Percentiles rank a stretch among this genome's conserved stretches.
phyloP scores from a whole-genome alignment of 495 filamentous ascomycete species.

The Ascodesmis nigricans region DNA sequence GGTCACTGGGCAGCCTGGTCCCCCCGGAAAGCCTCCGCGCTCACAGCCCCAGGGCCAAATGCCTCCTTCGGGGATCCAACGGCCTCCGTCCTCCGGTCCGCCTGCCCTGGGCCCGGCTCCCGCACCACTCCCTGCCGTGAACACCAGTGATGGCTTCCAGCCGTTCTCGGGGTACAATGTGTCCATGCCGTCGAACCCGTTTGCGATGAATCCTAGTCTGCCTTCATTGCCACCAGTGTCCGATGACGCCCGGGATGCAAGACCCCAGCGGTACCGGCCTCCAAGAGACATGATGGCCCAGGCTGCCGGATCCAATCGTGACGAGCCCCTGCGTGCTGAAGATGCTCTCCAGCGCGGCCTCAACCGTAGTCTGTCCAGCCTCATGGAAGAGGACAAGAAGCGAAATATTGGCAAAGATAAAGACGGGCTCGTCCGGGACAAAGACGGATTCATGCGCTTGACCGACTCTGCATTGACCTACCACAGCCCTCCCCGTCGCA shows the following conservation, averaged over 20 bases:
- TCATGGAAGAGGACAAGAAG: conserved; percentile 12
- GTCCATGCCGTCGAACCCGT: conserved; percentile 27
- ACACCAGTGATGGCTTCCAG: no score
- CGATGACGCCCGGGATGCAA: conserved; percentile 22
- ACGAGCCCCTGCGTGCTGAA: conserved; percentile 36
- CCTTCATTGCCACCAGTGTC: conserved; percentile 25
- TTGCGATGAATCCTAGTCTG: conserved; percentile 25
- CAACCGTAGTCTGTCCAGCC: conserved; percentile 13
- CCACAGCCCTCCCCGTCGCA: conserved; percentile 10
- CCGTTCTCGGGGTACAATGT: conserved; percentile 28
- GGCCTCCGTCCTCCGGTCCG: conserved; percentile 12
- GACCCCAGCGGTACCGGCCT: conserved; percentile 19
- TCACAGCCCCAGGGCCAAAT: no score
- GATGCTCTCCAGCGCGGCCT: conserved; percentile 30
- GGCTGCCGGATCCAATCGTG: no score
- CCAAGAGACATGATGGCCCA: conserved; percentile 25
- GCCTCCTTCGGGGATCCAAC: no score
- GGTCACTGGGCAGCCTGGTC: no score
- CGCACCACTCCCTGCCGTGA: conserved; percentile 20
- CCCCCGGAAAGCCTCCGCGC: no score
- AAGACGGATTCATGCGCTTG: conserved; percentile 11
- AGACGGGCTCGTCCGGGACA: conserved; percentile 14
- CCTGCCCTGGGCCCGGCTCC: conserved; percentile 17
- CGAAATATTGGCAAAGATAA: conserved; percentile 14
- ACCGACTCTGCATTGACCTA: conserved; percentile 6